Base-by-base conservation (phyloP, 2,329 filamentous ascomycete species). In the Sordariomycetes sp. region DNA sequence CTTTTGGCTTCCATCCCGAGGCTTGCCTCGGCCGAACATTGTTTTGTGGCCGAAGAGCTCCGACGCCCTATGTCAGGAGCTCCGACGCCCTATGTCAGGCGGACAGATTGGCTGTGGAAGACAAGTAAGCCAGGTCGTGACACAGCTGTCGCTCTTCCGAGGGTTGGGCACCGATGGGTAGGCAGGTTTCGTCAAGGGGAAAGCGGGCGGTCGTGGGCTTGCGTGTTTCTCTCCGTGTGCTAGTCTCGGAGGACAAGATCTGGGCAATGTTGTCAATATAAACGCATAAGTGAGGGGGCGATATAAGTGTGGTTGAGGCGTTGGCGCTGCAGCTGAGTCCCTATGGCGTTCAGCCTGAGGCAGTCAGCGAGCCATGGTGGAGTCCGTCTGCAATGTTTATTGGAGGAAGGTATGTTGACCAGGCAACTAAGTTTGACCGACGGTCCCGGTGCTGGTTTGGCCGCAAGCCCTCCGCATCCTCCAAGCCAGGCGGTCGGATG, bases 1-100 rank as follows among this genome's bases (percentile, higher is more conserved):
- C 70, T 81, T 83, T 60, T 77, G 74, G 56, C 74, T 32, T 36
- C 56, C 52, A 15, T 53, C 56, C 22, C 28, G 52, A 15, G 51
- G 25, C 32, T 48, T 39, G 17, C 35, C 51, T 32, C 51, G 51
- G 17, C n/a, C 24, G 13, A 56, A 56, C 32, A 52, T 39, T 17
- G 45, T 39, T 20, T 32, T 15, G 2, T 12, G 17, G 45, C 7
- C 10, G 45, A 45, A 45, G 39, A 17, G 10, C 15, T 7, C 2
- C 39, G 13, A n/a, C 42, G n/a, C 22, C 2, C 22, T 50, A 20
- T 50, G 20, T 50, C 20, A 50, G n/a, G 45, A 17, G 10, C 15
- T 7, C 2, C 39, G 13, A n/a, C 42, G n/a, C 22, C 2, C 22
- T 50, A 20, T 50, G 20, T 50, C 20, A 50, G n/a, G 45, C 22